Base-by-base conservation (phyloP, 345 rosid genomes). In the Cardamine occulta region DNA sequence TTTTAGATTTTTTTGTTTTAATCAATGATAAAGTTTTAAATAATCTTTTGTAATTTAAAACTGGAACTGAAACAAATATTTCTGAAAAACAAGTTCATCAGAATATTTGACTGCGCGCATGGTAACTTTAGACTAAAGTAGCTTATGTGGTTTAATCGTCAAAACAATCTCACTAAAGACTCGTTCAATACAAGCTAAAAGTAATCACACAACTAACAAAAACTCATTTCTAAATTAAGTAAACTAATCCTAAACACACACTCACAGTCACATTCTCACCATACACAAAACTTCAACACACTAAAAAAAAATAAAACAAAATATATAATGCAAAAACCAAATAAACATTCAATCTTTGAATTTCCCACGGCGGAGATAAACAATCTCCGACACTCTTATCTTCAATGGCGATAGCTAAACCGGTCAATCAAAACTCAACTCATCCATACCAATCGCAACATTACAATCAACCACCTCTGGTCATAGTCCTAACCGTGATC, bases 321-420 rank as follows among this genome's bases (percentile, higher is more conserved):
- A 47, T 42, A 28, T 54, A 54, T 53, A 75, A 45, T 21, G 9
- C 52, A 53, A 74, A 28, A 64, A 23, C 32, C 48, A 44, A 28
- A 35, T 44, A 64, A 74, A 51, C 64, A 21, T 65, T 31, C 53
- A 24, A 10, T 18, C 26, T 44, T 74, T 57, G 2, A 34, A 52
- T 17, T 52, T 40, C 55, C 63, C 66, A 18, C 65, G 82, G 81
- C 87, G 86, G 88, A 80, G 72, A 44, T 59, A 7, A 15, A 44
- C 26, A 63, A 55, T 82, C 81, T 87, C 95, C 86, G 87, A 84
- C 87, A 86, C 9, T 15, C 9, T 47, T n/a, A 24, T 61, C 37
- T 39, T 70, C 89, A 73, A 84, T 87, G 91, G 77, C 86, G 69
- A 34, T 74, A 1, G 12, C 68, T 0, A 7, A 55, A 39, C 73